phyloP scores from a whole-genome alignment of 1,284 basidiomycete species.

The Pseudomicrostroma phylloplanum region DNA sequence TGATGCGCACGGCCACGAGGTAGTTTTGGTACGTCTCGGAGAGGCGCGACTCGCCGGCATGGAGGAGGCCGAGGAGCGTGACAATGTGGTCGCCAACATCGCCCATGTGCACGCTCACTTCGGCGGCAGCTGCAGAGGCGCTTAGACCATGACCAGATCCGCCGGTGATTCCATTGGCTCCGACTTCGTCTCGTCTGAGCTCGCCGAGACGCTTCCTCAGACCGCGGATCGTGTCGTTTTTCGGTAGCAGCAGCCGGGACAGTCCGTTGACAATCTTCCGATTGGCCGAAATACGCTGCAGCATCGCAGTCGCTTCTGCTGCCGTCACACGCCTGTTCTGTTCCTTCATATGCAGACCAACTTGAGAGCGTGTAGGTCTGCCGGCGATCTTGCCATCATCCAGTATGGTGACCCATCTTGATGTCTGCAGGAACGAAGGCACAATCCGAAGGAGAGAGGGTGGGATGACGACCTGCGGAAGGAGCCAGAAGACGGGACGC shows the following conservation, averaged over 20 bases:
- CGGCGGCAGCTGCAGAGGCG: conserved; percentile 15
- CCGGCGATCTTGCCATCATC: not conserved
- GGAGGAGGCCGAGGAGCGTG: conserved; percentile 74
- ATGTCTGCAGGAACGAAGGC: not conserved
- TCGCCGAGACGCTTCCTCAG: conserved; percentile 66
- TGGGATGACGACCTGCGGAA: not conserved
- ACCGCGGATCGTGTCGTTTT: conserved; percentile 74
- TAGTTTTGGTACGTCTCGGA: conserved; percentile 82
- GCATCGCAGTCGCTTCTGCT: conserved; percentile 52
- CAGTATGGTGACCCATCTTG: not conserved
- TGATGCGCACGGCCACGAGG: conserved; percentile 67
- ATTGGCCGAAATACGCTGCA: conserved; percentile 70
- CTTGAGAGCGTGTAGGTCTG: no score
- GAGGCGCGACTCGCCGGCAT: conserved; percentile 81
- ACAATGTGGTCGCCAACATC: conserved; percentile 93
- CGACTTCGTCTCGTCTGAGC: conserved; percentile 24
- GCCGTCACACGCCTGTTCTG: conserved; percentile 15
- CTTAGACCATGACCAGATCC: not conserved
- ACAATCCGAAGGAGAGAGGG: not conserved
- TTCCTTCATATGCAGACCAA: not conserved
- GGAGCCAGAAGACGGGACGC: not conserved
- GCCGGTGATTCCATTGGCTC: conserved; percentile 18
- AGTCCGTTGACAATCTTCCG: conserved; percentile 77
- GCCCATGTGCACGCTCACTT: conserved; percentile 68
- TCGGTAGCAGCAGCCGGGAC: conserved; percentile 68